phyloP scores from a whole-genome alignment of 345 rosid genomes.

The Boechera retrofracta region DNA sequence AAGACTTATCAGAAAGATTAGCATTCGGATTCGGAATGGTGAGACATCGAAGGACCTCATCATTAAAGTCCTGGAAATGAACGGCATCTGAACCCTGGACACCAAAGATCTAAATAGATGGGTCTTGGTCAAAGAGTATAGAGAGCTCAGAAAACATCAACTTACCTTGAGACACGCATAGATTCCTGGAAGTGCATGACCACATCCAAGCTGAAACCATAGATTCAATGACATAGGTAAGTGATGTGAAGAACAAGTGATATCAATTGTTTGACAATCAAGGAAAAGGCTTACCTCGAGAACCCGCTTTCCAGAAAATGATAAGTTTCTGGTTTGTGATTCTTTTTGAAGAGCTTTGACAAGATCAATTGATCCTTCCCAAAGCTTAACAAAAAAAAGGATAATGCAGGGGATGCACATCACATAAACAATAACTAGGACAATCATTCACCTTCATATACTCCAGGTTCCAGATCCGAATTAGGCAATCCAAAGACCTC shows the following conservation, averaged over 20 bases:
- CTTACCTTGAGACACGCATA: slow-evolving; percentile 80
- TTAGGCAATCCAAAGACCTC: slow-evolving; percentile 86
- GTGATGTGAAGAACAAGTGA: too few relatives aligned
- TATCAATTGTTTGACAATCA: neutral
- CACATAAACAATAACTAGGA: neutral
- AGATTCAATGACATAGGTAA: neutral
- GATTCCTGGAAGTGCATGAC: slow-evolving; percentile 91
- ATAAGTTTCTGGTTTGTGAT: slow-evolving; percentile 55
- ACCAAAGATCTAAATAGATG: slow-evolving; percentile 27
- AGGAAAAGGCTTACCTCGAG: slow-evolving; percentile 70
- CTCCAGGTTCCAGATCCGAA: slow-evolving; percentile 91
- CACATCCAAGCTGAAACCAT: slow-evolving; percentile 89
- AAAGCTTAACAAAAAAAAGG: slow-evolving; percentile 58
- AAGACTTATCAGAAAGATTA: slow-evolving; percentile 50
- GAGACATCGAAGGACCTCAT: slow-evolving; percentile 81
- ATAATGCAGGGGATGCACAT: neutral
- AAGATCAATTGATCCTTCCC: slow-evolving; percentile 98
- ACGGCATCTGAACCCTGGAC: slow-evolving; percentile 64
- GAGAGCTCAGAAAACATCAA: slow-evolving; percentile 18
- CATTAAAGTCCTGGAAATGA: slow-evolving; percentile 95
- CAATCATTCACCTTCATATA: slow-evolving; percentile 72
- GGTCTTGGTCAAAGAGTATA: slow-evolving; percentile 1
- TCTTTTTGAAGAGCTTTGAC: slow-evolving; percentile 73
- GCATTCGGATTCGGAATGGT: slow-evolving; percentile 78
- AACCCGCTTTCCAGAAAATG: slow-evolving; percentile 67